Evolutionary conservation across 2,329 filamentous ascomycete species (phyloP), one percentile per base, ranked within the genome.

Genomic region (Aspergillus sp.): DNA sequence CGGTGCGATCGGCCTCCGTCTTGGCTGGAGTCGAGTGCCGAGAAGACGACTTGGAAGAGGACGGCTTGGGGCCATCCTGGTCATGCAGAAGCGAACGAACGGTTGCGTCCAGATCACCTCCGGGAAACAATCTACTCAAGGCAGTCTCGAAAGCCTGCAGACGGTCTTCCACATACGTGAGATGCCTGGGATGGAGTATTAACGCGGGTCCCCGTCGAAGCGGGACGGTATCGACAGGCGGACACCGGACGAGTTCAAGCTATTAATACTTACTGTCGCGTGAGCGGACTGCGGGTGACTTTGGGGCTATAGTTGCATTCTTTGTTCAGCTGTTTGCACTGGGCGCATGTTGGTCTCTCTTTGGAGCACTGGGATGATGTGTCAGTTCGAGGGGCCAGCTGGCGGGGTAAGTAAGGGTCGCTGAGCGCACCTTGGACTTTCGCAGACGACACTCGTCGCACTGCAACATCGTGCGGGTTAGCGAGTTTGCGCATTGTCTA

Each of bases 231-330:
- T n/a, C 10, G n/a, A 17, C 45, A 13, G 22, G 7, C 11, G 16
- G 30, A 17, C 11, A 36, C 26, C 16, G 16, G 30, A 33, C 30
- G 24, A 45, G 17, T 42, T 17, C 16, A 17, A 16, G 36, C 17
- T 4, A 11, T 5, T 19, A 45, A 32, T 45, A 64, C 69, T 63
- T 60, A 74, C 69, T 73, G 71, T 52, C 73, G 62, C 30, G 73
- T 75, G 47, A 75, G 60, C 40, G 73, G 72, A 47, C 72, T 75
- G 45, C 73, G 63, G 40, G 65, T 65, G n/a, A 73, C 58, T 57
- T 73, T 74, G 2, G 70, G 71, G 49, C 73, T 74, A 57, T 75
- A 75, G 24, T 66, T 66, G 62, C 73, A 75, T 53, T 71, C 64
- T 53, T 71, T 72, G 49, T 67, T 65, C 47, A 74, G 55, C 50